A percentile compares a stretch with the other conserved stretches of the same genome.
Evolutionary conservation across 305 asterid genomes (phyloP).

Genomic region (Fraxinus baroniana): DNA sequence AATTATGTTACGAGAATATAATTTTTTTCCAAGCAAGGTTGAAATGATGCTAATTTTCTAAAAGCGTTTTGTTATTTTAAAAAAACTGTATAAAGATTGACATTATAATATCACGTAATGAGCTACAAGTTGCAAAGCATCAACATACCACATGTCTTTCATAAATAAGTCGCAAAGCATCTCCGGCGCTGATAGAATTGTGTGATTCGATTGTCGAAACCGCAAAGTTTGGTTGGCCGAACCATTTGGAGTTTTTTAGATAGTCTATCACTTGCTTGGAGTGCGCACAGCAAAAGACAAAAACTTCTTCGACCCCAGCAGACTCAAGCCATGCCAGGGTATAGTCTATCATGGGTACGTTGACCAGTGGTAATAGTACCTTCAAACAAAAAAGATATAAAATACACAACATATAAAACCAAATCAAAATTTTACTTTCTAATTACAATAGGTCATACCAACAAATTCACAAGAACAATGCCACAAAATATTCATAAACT

Average conservation of each 20-base stretch:
- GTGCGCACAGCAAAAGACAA: constrained; percentile 95
- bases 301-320: constrained; percentile 93
- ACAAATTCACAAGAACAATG: not conserved
- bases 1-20: not conserved
- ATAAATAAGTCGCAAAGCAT: constrained; percentile 82
- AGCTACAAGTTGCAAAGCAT: not conserved
- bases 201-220: constrained; percentile 81
- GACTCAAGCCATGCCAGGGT: constrained; percentile 98
- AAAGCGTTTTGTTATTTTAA: not conserved
- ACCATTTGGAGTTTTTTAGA: constrained; percentile 70
- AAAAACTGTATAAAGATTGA: not conserved
- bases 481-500: not conserved
- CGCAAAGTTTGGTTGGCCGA: constrained; percentile 60
- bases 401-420: not conserved
- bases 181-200: constrained; percentile 84
- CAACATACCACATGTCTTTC: constrained; percentile 79
- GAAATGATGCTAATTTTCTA: not conserved
- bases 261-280: constrained; percentile 84
- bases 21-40: not conserved
- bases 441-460: not conserved
- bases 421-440: not conserved
- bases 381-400: constrained; percentile 28
- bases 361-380: constrained; percentile 86
- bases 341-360: constrained; percentile 90
- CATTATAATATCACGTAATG: not conserved